Evolutionary conservation across 805 yeast species (phyloP).

Genomic region (Teunomyces atbi): DNA sequence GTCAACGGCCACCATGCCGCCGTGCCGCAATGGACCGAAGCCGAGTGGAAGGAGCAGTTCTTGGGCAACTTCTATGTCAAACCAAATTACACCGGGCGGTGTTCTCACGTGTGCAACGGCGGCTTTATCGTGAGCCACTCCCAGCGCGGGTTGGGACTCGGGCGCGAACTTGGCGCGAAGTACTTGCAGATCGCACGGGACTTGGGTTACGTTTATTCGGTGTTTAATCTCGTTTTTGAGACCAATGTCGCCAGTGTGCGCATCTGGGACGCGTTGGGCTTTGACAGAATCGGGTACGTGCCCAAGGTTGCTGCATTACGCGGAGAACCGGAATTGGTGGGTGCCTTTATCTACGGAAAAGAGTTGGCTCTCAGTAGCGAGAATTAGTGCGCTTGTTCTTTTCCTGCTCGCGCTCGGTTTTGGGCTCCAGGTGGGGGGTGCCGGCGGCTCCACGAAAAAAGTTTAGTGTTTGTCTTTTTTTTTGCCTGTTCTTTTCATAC

Average conservation of each 20-base stretch:
- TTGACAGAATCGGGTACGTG: slow-evolving; percentile 72
- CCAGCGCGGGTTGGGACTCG: slow-evolving; percentile 67
- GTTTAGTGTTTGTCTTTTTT: neutral
- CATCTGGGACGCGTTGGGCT: slow-evolving; percentile 85
- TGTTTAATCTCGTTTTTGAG: slow-evolving; percentile 83
- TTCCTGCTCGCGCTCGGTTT: too few species aligned
- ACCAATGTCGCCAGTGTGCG: slow-evolving; percentile 71
- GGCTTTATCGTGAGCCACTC: slow-evolving; percentile 70
- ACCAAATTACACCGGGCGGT: slow-evolving; percentile 83
- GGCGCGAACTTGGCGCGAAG: slow-evolving; percentile 62
- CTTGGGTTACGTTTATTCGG: slow-evolving; percentile 78
- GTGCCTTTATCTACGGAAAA: slow-evolving; percentile 77
- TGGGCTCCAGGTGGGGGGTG: too few species aligned
- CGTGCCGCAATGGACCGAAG: slow-evolving; percentile 4
- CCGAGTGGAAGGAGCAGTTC: slow-evolving; percentile 44
- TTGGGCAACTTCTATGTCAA: slow-evolving; percentile 79
- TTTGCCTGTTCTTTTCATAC: slow-evolving; percentile 16
- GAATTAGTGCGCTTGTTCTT: too few species aligned
- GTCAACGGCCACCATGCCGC: slow-evolving; percentile 37
- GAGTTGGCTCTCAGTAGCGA: too few species aligned
- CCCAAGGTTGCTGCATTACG: slow-evolving; percentile 72
- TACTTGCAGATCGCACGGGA: slow-evolving; percentile 73
- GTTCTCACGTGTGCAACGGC: slow-evolving; percentile 85
- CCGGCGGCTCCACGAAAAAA: too few species aligned
- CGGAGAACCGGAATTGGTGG: slow-evolving; percentile 61